Base-by-base conservation (phyloP, 768 basidiomycete genomes). In the Pleurotus platypus region DNA sequence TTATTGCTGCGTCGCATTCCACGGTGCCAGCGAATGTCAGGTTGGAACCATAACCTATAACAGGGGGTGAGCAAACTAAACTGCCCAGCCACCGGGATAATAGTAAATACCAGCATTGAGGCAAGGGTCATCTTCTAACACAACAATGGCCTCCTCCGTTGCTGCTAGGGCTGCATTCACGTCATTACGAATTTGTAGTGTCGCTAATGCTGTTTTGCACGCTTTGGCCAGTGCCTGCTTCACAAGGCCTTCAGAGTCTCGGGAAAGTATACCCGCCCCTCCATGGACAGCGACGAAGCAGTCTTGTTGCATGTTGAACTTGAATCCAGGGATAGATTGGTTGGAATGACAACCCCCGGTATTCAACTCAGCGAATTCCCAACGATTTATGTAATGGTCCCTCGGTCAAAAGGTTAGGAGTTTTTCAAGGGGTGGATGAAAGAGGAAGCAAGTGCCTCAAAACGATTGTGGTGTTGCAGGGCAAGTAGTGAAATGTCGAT, bases 1-100 rank as follows among this genome's bases (percentile, higher is more conserved):
- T 89, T 56, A 92, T 73, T 11, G 88, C 79, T 6, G 91, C 90
- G 62, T 93, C 91, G 62, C 91, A 92, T 70, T 93, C 91, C 15
- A 92, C 90, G 2, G 72, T 73, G 12, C 92, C 90, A n/a, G 81
- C 75, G 2, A 86, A 60, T 0, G 89, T 91, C 46, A 93, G 72
- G 67, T 92, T 93, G 1, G 91, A 90, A 3, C 92, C 90, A 59
- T 79, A 83, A 1, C 90, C 89, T 86, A 59, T 51, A 37, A 38
- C 53, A 48, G n/a, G 11, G 43, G 42, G 16, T 46, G 1, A 55
- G 11, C 26, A 16, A 55, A 45, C 54, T 18, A 53, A 45, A 47
- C 38, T 24, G 13, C 18, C 35, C 24, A 24, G 24, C 49, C 49
- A n/a, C 15, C 15, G 20, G 42, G 42, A 43, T 38, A 54, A 26